A percentile compares a stretch with the other conserved stretches of the same genome.
Conservation (phyloP, 176 grass and related monocot species). For the Oryza officinalis region DNA sequence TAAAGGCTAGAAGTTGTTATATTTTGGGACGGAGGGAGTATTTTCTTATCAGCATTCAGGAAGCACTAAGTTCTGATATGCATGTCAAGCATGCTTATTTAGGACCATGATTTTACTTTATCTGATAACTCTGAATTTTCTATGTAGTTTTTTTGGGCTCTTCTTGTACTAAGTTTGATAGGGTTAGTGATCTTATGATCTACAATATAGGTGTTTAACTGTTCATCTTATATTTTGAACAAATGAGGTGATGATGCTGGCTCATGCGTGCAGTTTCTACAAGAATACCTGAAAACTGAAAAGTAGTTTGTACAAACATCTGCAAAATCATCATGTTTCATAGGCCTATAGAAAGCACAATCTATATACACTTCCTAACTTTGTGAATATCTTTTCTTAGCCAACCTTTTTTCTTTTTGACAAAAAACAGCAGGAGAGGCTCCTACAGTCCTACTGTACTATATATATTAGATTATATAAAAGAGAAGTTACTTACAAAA, state of each 20-base stretch:
- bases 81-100: neutral
- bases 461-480: too few relatives aligned
- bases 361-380: constrained; percentile 6
- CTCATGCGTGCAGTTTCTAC: neutral
- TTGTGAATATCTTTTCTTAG: neutral
- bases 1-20: too few relatives aligned
- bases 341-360: neutral
- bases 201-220: neutral
- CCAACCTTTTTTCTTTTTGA: too few relatives aligned
- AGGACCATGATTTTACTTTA: neutral
- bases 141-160: neutral
- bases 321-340: constrained; percentile 4
- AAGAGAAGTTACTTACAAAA: too few relatives aligned
- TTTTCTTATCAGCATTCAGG: neutral
- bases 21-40: too few relatives aligned
- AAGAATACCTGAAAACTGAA: constrained; percentile 12
- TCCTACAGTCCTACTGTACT: too few relatives aligned
- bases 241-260: neutral
- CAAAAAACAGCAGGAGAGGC: too few relatives aligned
- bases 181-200: neutral
- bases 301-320: neutral
- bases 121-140: neutral
- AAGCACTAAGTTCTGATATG: neutral
- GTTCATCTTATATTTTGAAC: neutral
- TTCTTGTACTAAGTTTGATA: neutral